These are phyloP conservation scores for Beauveria caledonica DNA, from an alignment of 2,329 filamentous ascomycete genomes.

Conservation along the genomic window DNA sequence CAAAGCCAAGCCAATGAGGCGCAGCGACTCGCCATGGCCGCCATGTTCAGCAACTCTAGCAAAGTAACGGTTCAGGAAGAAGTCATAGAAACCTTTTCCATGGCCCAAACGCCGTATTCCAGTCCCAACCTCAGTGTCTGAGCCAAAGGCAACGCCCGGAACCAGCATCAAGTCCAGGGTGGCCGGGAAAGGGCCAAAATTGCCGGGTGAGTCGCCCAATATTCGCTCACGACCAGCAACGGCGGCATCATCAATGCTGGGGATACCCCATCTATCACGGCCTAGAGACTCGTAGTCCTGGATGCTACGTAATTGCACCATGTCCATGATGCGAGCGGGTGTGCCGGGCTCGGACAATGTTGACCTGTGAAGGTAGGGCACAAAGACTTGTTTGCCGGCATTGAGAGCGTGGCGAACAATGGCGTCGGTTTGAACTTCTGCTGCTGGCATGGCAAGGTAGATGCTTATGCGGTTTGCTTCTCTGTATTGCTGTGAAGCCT, in stretches of 20 bases:
- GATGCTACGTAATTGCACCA: slow-evolving; percentile 69
- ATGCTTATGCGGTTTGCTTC: slow-evolving; percentile 70
- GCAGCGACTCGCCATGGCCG: slow-evolving; percentile 31
- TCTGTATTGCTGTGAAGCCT: slow-evolving; percentile 64
- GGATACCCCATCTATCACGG: slow-evolving; percentile 87
- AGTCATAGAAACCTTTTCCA: slow-evolving; percentile 95
- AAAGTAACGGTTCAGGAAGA: slow-evolving; percentile 71
- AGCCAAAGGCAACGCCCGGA: slow-evolving; percentile 88
- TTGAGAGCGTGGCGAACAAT: slow-evolving; percentile 76
- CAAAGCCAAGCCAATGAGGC: slow-evolving; percentile 70
- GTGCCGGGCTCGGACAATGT: slow-evolving; percentile 38
- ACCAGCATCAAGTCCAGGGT: slow-evolving; percentile 80
- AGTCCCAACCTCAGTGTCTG: slow-evolving; percentile 40
- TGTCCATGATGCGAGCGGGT: slow-evolving; percentile 76
- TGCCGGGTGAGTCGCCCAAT: slow-evolving; percentile 51
- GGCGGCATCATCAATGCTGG: slow-evolving; percentile 63
- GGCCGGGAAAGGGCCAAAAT: slow-evolving; percentile 27
- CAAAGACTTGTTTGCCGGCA: slow-evolving; percentile 75
- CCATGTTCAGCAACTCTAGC: slow-evolving; percentile 33
- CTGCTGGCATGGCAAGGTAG: slow-evolving; percentile 86
- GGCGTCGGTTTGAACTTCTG: slow-evolving; percentile 74
- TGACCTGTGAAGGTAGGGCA: slow-evolving; percentile 75
- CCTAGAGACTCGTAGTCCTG: slow-evolving; percentile 70
- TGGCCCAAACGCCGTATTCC: slow-evolving; percentile 74
- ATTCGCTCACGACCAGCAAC: slow-evolving; percentile 62